Conservation (phyloP, 31 red algal species). For the Endocladia muricata region DNA sequence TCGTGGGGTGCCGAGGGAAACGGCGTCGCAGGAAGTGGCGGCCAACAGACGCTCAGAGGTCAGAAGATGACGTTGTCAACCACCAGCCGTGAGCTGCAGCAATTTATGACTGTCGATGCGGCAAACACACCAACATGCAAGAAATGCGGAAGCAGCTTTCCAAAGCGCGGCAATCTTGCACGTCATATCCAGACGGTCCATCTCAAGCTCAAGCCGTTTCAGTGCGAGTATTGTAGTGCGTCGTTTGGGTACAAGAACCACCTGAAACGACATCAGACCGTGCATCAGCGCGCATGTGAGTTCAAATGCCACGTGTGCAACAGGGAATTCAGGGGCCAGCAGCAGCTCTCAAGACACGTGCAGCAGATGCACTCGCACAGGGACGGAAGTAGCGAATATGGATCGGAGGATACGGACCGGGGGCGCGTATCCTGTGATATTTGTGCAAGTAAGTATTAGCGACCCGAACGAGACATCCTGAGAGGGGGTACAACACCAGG, state of each 20-base stretch:
- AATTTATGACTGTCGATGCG: constrained; percentile 40
- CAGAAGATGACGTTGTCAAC: neutral
- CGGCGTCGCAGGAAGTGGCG: neutral
- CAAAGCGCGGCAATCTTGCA: constrained; percentile 38
- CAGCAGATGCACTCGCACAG: neutral
- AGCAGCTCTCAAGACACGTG: constrained; percentile 4
- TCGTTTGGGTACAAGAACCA: constrained; percentile 62
- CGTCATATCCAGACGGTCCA: constrained; percentile 55
- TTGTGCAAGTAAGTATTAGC: constrained; percentile 16
- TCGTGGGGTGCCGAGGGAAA: neutral
- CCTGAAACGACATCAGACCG: constrained; percentile 42
- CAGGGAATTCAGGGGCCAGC: neutral
- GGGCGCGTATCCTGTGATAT: neutral
- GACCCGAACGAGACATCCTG: too few relatives aligned
- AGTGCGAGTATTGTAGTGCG: constrained; percentile 21
- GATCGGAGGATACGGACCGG: neutral
- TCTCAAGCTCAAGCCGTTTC: constrained; percentile 50
- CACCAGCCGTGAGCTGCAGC: constrained; percentile 14
- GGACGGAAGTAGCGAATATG: neutral
- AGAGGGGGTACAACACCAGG: too few relatives aligned
- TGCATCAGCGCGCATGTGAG: constrained; percentile 22
- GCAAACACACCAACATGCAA: constrained; percentile 29
- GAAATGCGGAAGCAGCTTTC: constrained; percentile 37
- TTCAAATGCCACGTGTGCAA: constrained; percentile 29
- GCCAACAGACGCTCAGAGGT: neutral